Evolutionary conservation across 2,329 filamentous ascomycete genomes (phyloP), one percentile per base, ranked within the genome.

Genomic region (Aspergillus terreus): DNA sequence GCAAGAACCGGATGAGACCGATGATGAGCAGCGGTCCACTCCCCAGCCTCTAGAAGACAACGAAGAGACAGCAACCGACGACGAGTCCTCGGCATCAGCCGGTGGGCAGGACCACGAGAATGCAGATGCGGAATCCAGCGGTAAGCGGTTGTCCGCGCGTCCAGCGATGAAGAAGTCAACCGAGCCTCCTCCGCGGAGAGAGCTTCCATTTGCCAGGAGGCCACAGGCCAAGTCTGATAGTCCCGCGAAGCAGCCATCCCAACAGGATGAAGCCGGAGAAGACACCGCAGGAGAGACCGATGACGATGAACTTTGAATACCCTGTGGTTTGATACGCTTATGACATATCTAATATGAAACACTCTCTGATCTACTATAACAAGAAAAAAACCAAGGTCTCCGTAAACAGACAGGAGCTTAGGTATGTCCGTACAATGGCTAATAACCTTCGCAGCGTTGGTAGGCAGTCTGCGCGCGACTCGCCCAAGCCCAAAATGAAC

Each of bases 291-390:
- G 69, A 17, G 70, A 70, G 47, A 71, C 68, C 9, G 72, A 73
- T 51, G 73, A 75, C 53, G 73, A 76, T 61, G 73, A 76, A 52
- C 51, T 74, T 47, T 74, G 48, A 52, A 33, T 33, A 9, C 15
- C 35, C 35, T 15, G 10, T 15, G 14, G 1, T 30, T 30, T 9
- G 27, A 30, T 30, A 30, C 27, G 7, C 10, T 30, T 7, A n/a
- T 19, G 11, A 21, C 4, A 42, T 10, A 12, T 12, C 40, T 12
- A 6, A 42, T 17, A 42, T 17, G 40, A 42, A 19, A 21, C 11
- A 23, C 17, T 17, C 17, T 9, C 17, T 10, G 27, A 2, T 30
- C 9, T 10, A 30, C 2, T 30, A 11, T 30, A 30, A 4, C 1
- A 7, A 11, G 7, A 30, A 30, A 27, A 30, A 9, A 2, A 30